Conservation (phyloP, 768 basidiomycete species). For the Trametes sanguinea region DNA sequence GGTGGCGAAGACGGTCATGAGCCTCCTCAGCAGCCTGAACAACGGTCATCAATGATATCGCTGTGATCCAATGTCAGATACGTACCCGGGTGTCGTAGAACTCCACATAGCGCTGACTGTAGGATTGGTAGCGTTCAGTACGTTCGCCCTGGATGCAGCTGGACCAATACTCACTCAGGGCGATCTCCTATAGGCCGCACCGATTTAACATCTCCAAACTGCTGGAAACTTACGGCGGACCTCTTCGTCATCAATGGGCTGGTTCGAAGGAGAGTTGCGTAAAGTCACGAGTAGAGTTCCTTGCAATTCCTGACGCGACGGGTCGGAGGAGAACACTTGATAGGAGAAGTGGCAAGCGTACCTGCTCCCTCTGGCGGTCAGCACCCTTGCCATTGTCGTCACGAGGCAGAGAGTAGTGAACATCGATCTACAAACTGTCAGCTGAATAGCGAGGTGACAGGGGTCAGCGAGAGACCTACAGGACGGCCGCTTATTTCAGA, state of each 20-base stretch:
- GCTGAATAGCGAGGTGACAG: background rate
- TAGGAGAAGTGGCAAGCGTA: conserved; percentile 29
- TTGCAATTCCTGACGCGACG: conserved; percentile 60
- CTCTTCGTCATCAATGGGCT: conserved; percentile 80
- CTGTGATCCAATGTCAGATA: background rate
- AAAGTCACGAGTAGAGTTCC: conserved; percentile 83
- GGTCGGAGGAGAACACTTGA: background rate
- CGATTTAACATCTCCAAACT: conserved; percentile 88
- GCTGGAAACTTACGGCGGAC: conserved; percentile 83
- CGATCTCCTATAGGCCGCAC: conserved; percentile 68
- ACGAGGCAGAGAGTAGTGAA: conserved; percentile 94
- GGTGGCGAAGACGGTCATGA: conserved; percentile 76
- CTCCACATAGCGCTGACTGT: conserved; percentile 89
- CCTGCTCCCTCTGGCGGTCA: conserved; percentile 85
- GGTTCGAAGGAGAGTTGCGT: conserved; percentile 65
- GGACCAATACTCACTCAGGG: conserved; percentile 48
- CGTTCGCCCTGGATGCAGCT: background rate
- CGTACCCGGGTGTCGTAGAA: conserved; percentile 87
- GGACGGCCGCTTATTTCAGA: conserved; percentile 86
- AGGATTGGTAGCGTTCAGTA: conserved; percentile 9
- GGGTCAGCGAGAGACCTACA: conserved; percentile 51
- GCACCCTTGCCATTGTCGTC: conserved; percentile 64
- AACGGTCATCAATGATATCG: conserved; percentile 13
- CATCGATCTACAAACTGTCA: conserved; percentile 76
- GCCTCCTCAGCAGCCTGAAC: conserved; percentile 75